phyloP scores from a whole-genome alignment of 2,329 filamentous ascomycete genomes.

The Tolypocladium guangdongense region DNA sequence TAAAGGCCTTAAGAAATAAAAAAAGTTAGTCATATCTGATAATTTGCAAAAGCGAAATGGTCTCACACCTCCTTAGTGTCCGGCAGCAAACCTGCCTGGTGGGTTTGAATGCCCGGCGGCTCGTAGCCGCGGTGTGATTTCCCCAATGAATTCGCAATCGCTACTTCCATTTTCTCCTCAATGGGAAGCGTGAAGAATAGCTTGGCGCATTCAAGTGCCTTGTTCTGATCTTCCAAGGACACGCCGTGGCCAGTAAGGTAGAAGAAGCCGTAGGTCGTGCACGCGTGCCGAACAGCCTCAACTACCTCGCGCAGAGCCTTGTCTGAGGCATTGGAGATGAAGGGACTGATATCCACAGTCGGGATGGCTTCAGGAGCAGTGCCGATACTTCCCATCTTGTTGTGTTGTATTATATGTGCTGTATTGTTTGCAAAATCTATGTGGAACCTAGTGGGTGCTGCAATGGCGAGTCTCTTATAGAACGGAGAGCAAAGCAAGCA shows the following conservation, averaged over 20 bases:
- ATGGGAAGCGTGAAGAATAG: conserved; percentile 14
- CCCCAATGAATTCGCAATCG: conserved; percentile 14
- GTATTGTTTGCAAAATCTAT: background rate
- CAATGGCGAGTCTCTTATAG: background rate
- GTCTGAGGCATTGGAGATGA: conserved; percentile 10
- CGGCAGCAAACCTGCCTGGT: conserved; percentile 15
- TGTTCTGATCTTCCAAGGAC: conserved; percentile 7
- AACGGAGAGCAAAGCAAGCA: background rate
- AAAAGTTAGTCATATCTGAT: background rate
- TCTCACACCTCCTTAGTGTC: conserved; percentile 10
- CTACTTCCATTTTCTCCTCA: conserved; percentile 15
- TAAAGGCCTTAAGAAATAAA: background rate
- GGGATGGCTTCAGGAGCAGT: conserved; percentile 9
- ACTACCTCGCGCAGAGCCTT: conserved; percentile 11
- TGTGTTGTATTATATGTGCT: background rate
- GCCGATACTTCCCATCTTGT: conserved; percentile 1
- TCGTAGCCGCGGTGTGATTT: conserved; percentile 17
- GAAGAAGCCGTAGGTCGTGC: conserved; percentile 19
- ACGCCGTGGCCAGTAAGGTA: conserved; percentile 19
- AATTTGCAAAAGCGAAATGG: background rate
- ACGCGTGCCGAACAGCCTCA: conserved; percentile 14
- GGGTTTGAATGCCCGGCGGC: conserved; percentile 15
- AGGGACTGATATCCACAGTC: conserved; percentile 16
- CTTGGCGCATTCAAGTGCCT: conserved; percentile 11
- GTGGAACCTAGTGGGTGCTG: background rate